phyloP scores from a whole-genome alignment of 441 rosid species.

The Croton laevigatus region DNA sequence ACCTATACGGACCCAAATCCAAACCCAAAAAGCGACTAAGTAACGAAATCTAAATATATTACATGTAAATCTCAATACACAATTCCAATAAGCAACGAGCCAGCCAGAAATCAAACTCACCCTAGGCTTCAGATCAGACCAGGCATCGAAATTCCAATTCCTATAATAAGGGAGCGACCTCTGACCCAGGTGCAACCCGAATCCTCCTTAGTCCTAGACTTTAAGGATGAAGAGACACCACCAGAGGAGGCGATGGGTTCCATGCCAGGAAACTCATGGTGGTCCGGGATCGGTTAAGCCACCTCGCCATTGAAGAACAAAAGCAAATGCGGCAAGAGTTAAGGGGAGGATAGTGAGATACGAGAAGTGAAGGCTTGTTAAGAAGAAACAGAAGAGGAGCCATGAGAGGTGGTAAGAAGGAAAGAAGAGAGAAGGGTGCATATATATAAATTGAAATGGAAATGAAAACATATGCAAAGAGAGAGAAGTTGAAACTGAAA shows the following conservation, averaged over 20 bases:
- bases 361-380: slow-evolving; percentile 43
- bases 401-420: slow-evolving; percentile 37
- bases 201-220: slow-evolving; percentile 20
- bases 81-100: background rate
- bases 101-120: slow-evolving; percentile 30
- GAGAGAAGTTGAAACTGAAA: slow-evolving; percentile 32
- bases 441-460: background rate
- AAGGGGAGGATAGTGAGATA: slow-evolving; percentile 66
- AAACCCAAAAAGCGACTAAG: background rate
- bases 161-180: slow-evolving; percentile 68
- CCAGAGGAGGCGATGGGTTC: slow-evolving; percentile 4
- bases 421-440: slow-evolving; percentile 11
- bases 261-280: slow-evolving; percentile 65
- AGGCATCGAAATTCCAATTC: slow-evolving; percentile 59
- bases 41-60: background rate
- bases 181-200: slow-evolving; percentile 50
- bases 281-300: slow-evolving; percentile 64
- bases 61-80: background rate
- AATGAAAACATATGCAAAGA: background rate
- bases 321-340: slow-evolving; percentile 68
- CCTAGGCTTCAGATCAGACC: slow-evolving; percentile 71
- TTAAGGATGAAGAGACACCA: slow-evolving; percentile 7
- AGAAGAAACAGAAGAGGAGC: slow-evolving; percentile 33
- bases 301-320: slow-evolving; percentile 90
- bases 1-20: background rate